Evolutionary conservation across 495 filamentous ascomycete genomes (phyloP), one percentile per base, ranked within the genome.

Genomic region (Penicillium angulare): DNA sequence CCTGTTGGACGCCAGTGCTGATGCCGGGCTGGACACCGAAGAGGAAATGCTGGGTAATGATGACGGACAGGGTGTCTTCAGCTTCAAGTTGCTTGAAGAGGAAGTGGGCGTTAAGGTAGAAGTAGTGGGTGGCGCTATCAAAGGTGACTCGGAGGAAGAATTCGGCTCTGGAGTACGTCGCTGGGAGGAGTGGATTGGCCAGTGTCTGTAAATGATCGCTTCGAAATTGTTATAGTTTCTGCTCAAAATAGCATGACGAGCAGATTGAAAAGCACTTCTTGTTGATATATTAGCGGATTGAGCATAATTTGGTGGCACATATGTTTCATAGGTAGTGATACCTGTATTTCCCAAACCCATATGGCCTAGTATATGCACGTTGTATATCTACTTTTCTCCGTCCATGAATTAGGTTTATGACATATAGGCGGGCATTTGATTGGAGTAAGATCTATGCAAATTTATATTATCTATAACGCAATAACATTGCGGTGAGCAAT

Each of bases 121-220:
- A 29, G 86, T 97, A 18, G 65, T 84, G 20, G 88, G 90, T 15
- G 91, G 91, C 3, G 89, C 85, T 67, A 86, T 90, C 20, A 66
- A 84, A 32, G 86, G 83, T n/a, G 80, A 78, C 23, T 84, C 86
- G 16, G 67, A 72, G 42, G 69, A 67, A 39, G 63, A 76, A 17
- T 40, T 61, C 45, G 84, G 80, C 16, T 78, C 83, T 13, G 81
- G 84, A 15, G 84, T 89, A 5, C 79, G 85, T 45, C 84, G 79
- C 62, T 97, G 91, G 90, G 92, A 90, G 79, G 80, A 81, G 50
- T 98, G 95, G 95, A 83, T 97, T 56, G 86, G 79, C 10, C 69
- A 71, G 54, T 78, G 78, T 48, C 57, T 85, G 49, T 85, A 59
- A 78, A 24, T 23, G 38, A 24, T 22, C n/a, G n/a, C n/a, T n/a